Percentiles rank a stretch among this genome's conserved stretches.
These are phyloP conservation scores for Neocatenulostroma microsporum DNA, from an alignment of 2,329 filamentous ascomycete species.

Conservation along the genomic window DNA sequence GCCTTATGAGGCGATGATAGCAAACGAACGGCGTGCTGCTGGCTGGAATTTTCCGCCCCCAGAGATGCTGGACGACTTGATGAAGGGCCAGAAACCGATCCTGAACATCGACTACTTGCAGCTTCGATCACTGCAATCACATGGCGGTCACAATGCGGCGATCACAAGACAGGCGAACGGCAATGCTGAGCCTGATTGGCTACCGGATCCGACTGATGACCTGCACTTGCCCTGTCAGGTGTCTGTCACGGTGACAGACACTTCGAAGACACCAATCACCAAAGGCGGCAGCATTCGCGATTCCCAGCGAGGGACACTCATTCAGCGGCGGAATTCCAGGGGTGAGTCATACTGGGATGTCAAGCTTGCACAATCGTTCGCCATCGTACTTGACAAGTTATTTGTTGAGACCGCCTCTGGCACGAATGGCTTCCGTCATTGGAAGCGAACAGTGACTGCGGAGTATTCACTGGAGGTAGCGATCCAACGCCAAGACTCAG, in stretches of 20 bases:
- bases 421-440: constrained; percentile 10
- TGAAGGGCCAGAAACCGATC: constrained; percentile 17
- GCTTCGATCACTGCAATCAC: constrained; percentile 6
- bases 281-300: constrained; percentile 7
- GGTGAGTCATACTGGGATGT: constrained; percentile 15
- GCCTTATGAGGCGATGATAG: constrained; percentile 8
- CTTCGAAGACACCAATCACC: too few relatives aligned
- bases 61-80: constrained; percentile 23
- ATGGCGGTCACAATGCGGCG: background rate
- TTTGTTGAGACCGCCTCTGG: constrained; percentile 11
- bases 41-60: constrained; percentile 24
- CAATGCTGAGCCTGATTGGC: constrained; percentile 12
- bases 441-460: constrained; percentile 17
- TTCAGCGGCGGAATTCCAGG: constrained; percentile 5
- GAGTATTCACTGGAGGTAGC: constrained; percentile 19
- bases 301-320: constrained; percentile 12
- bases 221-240: constrained; percentile 17
- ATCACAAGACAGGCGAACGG: background rate
- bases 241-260: constrained; percentile 12
- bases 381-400: constrained; percentile 18
- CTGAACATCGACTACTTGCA: constrained; percentile 15
- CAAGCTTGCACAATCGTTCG: constrained; percentile 18
- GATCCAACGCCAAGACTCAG: constrained; percentile 25
- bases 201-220: constrained; percentile 15
- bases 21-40: constrained; percentile 5